Evolutionary conservation across 805 yeast genomes (phyloP).

Genomic region (Pichia paraexigua): DNA sequence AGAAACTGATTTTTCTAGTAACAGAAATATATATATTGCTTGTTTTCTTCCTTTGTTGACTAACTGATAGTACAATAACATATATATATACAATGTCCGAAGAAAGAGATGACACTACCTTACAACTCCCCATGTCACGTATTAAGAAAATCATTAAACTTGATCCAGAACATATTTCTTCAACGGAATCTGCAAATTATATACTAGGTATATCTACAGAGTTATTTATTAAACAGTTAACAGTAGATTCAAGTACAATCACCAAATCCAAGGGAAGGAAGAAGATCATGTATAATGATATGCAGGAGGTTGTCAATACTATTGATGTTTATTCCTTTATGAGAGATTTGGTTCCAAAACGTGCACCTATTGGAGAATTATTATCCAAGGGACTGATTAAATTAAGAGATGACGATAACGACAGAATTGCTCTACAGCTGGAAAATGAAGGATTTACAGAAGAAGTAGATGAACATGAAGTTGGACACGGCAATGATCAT

Average conservation of each 20-base stretch:
- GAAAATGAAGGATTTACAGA: neutral
- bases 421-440: slow-evolving; percentile 1
- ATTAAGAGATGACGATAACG: slow-evolving; percentile 12
- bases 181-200: slow-evolving; percentile 66
- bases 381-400: slow-evolving; percentile 35
- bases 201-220: slow-evolving; percentile 75
- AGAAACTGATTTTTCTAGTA: neutral
- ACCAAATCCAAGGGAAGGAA: slow-evolving; percentile 62
- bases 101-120: slow-evolving; percentile 13
- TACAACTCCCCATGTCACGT: slow-evolving; percentile 52
- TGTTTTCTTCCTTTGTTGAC: too few species aligned
- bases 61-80: neutral
- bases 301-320: slow-evolving; percentile 52
- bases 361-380: slow-evolving; percentile 42
- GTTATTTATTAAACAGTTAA: slow-evolving; percentile 57
- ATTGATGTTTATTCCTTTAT: slow-evolving; percentile 58
- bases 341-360: slow-evolving; percentile 59
- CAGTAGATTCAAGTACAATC: slow-evolving; percentile 59
- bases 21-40: neutral
- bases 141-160: slow-evolving; percentile 65
- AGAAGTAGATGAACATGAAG: slow-evolving; percentile 4
- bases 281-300: slow-evolving; percentile 63
- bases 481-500: neutral
- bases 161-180: slow-evolving; percentile 64
- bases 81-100: neutral